Evolutionary conservation across 2,329 filamentous ascomycete genomes (phyloP), one percentile per base, ranked within the genome.

Genomic region (Sarocladiaceae sp.): DNA sequence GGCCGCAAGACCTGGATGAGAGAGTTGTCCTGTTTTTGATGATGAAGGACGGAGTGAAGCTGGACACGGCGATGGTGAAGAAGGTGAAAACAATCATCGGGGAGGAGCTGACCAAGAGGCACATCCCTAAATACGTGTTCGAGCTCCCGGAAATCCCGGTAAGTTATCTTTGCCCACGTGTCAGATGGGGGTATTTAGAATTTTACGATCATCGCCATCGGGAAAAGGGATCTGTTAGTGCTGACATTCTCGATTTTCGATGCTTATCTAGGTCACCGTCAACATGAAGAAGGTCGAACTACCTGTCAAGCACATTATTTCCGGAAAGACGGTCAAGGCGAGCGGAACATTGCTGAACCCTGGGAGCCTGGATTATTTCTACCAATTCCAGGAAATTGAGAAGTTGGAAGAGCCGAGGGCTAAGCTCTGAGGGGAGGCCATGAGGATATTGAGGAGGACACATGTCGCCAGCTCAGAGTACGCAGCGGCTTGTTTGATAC

Each of bases 251-350:
- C 29, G 18, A 12, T 11, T 8, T 29, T 44, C 22, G n/a, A n/a
- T n/a, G n/a, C n/a, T n/a, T 22, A 18, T 17, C 11, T n/a, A 90
- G 83, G 88, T 84, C 0, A 94, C 89, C 0, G 83, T 94, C 56
- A 94, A 93, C 63, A 69, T 89, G 48, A 94, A 94, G 66, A 94
- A 94, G 67, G 89, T 94, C 3, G 89, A 94, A 65, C 61, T 94
- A 50, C 88, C 88, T 0, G 86, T 94, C 26, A 94, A 94, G 71
- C 86, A 89, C 62, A 94, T 94, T 56, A 84, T 94, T 1, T 90
- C 82, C 0, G 89, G 89, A 0, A 82, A 84, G 59, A 80, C 71
- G 22, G 80, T 94, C 63, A 90, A 87, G 67, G 80, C 88, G 0
- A 89, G 85, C 47, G 88, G 88, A 1, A 93, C 88, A 3, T 67